Evolutionary conservation across 345 rosid genomes (phyloP).

Genomic region (Dipteronia sinensis): DNA sequence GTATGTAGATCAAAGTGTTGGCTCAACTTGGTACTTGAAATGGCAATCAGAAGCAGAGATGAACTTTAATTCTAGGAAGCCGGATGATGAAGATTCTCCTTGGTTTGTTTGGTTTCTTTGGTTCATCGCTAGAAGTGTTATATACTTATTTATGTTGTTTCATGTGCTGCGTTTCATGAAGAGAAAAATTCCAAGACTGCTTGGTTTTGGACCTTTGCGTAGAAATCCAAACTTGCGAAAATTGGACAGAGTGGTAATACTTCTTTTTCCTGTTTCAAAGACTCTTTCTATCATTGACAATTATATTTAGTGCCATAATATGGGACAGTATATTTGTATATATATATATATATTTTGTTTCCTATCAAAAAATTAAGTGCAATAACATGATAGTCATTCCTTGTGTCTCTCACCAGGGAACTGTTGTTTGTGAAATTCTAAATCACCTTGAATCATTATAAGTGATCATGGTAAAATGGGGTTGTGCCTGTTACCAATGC

Average conservation of each 20-base stretch:
- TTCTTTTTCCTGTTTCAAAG: slow-evolving; percentile 18
- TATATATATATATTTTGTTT: not conserved
- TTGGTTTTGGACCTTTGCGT: slow-evolving; percentile 82
- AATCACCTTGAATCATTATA: not conserved
- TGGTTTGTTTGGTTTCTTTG: slow-evolving; percentile 58
- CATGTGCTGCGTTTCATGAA: slow-evolving; percentile 65
- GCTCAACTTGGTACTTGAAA: slow-evolving; percentile 80
- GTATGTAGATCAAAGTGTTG: slow-evolving; percentile 71
- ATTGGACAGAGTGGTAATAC: slow-evolving; percentile 76
- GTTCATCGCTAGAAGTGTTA: slow-evolving; percentile 58
- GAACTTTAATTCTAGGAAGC: slow-evolving; percentile 62
- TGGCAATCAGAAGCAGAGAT: slow-evolving; percentile 87
- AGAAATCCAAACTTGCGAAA: slow-evolving; percentile 73
- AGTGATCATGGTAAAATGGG: not conserved
- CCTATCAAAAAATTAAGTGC: not conserved
- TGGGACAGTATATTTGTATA: not conserved
- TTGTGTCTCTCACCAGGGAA: not conserved
- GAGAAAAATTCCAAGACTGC: slow-evolving; percentile 70
- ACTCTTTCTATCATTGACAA: not conserved
- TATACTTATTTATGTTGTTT: slow-evolving; percentile 64
- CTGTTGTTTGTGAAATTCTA: not conserved
- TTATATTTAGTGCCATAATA: not conserved
- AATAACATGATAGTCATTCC: not conserved
- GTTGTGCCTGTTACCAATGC: not conserved
- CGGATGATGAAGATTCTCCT: slow-evolving; percentile 29